Evolutionary conservation across 768 basidiomycete genomes (phyloP).

Genomic region (Leucocoprinus leucothites): DNA sequence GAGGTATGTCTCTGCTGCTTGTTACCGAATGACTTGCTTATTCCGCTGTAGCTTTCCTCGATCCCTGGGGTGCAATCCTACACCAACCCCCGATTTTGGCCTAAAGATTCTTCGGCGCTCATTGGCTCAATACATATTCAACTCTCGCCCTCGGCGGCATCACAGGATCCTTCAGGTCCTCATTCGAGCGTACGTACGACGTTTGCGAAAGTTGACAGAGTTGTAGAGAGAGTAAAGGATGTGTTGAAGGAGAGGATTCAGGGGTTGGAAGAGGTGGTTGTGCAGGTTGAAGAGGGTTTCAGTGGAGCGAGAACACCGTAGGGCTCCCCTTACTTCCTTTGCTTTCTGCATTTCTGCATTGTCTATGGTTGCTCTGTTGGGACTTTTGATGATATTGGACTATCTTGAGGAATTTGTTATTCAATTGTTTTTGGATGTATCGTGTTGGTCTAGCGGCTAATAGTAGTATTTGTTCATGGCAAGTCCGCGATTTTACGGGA

Average conservation of each 20-base stretch:
- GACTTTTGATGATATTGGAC: too few relatives aligned
- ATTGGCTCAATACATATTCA: constrained; percentile 93
- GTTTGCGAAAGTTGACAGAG: constrained; percentile 63
- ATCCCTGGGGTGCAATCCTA: constrained; percentile 84
- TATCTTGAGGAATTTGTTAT: too few relatives aligned
- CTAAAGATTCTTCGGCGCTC: constrained; percentile 81
- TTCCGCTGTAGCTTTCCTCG: constrained; percentile 53
- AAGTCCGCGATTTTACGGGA: too few relatives aligned
- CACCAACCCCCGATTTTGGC: constrained; percentile 88
- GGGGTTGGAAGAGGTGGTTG: constrained; percentile 84
- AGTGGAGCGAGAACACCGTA: neutral
- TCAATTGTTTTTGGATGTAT: too few relatives aligned
- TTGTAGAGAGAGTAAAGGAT: constrained; percentile 73
- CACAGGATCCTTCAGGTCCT: constrained; percentile 52
- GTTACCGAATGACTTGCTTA: neutral
- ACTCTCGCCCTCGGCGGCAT: constrained; percentile 60
- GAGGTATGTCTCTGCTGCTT: constrained; percentile 45
- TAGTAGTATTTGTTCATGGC: too few relatives aligned
- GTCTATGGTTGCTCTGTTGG: too few relatives aligned
- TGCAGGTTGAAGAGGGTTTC: constrained; percentile 67
- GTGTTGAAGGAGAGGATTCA: constrained; percentile 69
- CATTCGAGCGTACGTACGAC: constrained; percentile 45
- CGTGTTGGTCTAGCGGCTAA: too few relatives aligned
- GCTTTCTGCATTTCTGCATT: too few relatives aligned
- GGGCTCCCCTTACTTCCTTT: too few relatives aligned